Conservation (phyloP, 371 early-diverging fungal species). For the Mortierella sp. region DNA sequence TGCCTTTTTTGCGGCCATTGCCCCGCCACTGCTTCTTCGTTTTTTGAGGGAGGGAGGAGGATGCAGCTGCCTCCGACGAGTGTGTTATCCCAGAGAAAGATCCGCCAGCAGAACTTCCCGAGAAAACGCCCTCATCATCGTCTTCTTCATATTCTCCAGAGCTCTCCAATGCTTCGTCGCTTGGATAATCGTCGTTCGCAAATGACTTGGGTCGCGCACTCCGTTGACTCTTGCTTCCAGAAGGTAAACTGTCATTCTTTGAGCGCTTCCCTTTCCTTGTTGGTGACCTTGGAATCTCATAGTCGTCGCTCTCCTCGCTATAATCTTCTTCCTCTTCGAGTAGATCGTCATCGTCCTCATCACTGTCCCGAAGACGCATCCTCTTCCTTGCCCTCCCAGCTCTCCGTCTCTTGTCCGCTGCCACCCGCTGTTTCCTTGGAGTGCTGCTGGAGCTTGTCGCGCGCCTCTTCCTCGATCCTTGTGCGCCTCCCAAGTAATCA, state of each 20-base stretch:
- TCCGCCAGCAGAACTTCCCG: slow-evolving; percentile 51
- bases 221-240: slow-evolving; percentile 53
- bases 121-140: slow-evolving; percentile 53
- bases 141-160: slow-evolving; percentile 44
- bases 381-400: slow-evolving; percentile 25
- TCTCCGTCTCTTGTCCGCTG: slow-evolving; percentile 23
- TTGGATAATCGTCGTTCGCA: slow-evolving; percentile 47
- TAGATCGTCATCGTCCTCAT: slow-evolving; percentile 36
- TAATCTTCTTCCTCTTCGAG: slow-evolving; percentile 22
- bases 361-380: slow-evolving; percentile 32
- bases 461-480: slow-evolving; percentile 38
- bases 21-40: slow-evolving; percentile 50
- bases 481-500: slow-evolving; percentile 40
- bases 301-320: slow-evolving; percentile 39
- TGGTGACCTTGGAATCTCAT: slow-evolving; percentile 32
- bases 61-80: not conserved
- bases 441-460: slow-evolving; percentile 32
- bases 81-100: slow-evolving; percentile 32
- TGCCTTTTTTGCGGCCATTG: slow-evolving; percentile 53
- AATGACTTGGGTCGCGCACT: slow-evolving; percentile 43
- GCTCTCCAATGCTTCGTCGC: slow-evolving; percentile 56
- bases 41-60: slow-evolving; percentile 28
- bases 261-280: slow-evolving; percentile 25
- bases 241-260: slow-evolving; percentile 28
- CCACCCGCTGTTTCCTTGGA: slow-evolving; percentile 21